A percentile compares a stretch with the other conserved stretches of the same genome.
These are phyloP conservation scores for Berberis vulgaris DNA, from an alignment of 164 flowering plant species.

Conservation along the genomic window DNA sequence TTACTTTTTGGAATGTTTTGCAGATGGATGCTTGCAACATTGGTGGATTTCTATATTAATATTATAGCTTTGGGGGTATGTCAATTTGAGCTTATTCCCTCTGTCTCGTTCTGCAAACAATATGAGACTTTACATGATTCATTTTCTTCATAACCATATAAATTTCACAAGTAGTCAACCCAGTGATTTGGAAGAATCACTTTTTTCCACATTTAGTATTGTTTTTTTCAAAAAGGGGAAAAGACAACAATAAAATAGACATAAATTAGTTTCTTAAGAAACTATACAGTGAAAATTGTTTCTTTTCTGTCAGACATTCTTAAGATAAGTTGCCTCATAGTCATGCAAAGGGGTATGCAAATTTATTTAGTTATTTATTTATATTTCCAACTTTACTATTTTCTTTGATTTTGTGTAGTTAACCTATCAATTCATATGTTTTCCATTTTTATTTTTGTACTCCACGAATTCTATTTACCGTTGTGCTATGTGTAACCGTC, in stretches of 20 bases:
- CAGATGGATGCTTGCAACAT: conserved; percentile 75
- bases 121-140: not conserved
- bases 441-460: too few species aligned
- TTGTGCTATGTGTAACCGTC: too few species aligned
- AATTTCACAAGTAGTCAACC: not conserved
- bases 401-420: too few species aligned
- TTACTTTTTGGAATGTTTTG: conserved; percentile 36
- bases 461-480: too few species aligned
- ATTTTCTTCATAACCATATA: not conserved
- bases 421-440: too few species aligned
- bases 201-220: not conserved
- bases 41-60: conserved; percentile 68
- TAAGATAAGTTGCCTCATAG: too few species aligned
- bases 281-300: too few species aligned
- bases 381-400: too few species aligned
- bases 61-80: conserved; percentile 54
- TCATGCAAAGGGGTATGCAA: too few species aligned
- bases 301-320: too few species aligned
- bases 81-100: not conserved
- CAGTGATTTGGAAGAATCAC: not conserved
- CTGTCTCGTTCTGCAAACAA: conserved; percentile 1
- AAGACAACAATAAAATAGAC: not conserved
- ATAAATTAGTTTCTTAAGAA: too few species aligned
- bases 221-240: not conserved
- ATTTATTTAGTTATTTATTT: too few species aligned